phyloP scores from a whole-genome alignment of 768 basidiomycete species.

The Pseudohyphozyma bogoriensis region DNA sequence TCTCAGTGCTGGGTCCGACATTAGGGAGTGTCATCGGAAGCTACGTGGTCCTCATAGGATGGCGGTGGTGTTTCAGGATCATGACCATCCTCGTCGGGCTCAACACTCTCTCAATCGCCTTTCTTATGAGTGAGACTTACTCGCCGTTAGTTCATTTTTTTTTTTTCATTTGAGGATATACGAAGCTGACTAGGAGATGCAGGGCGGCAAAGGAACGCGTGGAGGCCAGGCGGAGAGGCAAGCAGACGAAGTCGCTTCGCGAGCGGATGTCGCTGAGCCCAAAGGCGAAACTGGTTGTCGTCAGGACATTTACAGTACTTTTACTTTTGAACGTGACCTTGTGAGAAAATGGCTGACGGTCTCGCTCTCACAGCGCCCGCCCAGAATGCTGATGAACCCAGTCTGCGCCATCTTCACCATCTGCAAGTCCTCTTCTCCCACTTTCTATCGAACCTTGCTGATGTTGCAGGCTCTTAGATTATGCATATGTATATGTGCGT shows the following conservation, averaged over 20 bases:
- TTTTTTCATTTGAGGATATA: no score
- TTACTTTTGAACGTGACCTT: rapidly evolving
- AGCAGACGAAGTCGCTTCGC: no score
- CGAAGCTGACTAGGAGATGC: no score
- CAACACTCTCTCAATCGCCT: neutral
- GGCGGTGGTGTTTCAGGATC: slow-evolving; percentile 6
- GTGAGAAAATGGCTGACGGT: no score
- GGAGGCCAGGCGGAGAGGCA: no score
- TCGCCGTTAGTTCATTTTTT: neutral
- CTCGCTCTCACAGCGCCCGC: slow-evolving; percentile 9
- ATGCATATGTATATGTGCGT: slow-evolving; percentile 3
- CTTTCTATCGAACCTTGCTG: neutral
- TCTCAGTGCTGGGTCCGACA: neutral
- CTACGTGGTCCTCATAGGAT: slow-evolving; percentile 3
- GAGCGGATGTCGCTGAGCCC: no score
- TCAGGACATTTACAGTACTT: no score
- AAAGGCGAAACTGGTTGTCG: no score
- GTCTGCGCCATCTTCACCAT: slow-evolving; percentile 3
- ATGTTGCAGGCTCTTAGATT: neutral
- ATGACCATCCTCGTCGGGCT: slow-evolving; percentile 5
- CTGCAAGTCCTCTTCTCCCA: neutral
- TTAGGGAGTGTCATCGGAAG: slow-evolving; percentile 3
- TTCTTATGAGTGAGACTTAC: slow-evolving; percentile 2
- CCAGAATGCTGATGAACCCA: slow-evolving; percentile 6
- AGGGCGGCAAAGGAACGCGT: no score